A percentile compares a stretch with the other conserved stretches of the same genome.
Conservation (phyloP, 257 asterid species). For the Solanum dulcamara region DNA sequence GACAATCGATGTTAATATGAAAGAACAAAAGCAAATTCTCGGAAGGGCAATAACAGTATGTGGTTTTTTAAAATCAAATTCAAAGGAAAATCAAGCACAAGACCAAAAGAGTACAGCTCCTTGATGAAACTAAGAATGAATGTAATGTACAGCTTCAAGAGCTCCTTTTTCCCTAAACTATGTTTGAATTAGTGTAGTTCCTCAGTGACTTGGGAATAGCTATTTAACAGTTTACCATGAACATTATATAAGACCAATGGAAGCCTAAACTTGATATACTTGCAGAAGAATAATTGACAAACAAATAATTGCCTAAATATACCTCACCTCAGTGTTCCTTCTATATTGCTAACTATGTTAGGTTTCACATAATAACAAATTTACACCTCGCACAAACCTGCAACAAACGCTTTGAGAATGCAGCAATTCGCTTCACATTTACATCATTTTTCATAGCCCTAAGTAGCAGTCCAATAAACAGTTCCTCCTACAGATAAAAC, state of each 20-base stretch:
- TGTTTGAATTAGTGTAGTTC: background rate
- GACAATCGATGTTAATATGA: background rate
- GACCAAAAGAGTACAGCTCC: background rate
- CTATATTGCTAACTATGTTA: background rate
- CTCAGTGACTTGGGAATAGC: background rate
- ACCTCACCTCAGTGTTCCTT: background rate
- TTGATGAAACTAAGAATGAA: background rate
- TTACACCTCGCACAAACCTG: conserved; percentile 41
- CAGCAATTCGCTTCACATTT: conserved; percentile 76
- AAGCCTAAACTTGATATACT: background rate
- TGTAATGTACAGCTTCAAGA: background rate
- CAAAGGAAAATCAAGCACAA: background rate
- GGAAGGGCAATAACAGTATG: background rate
- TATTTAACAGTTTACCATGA: background rate
- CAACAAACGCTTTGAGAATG: conserved; percentile 82
- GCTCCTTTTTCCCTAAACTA: background rate
- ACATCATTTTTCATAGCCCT: conserved; percentile 95
- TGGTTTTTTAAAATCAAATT: background rate
- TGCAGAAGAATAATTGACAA: background rate
- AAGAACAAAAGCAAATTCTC: background rate
- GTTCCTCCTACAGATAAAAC: conserved; percentile 59
- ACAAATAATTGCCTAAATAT: background rate
- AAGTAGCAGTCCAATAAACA: conserved; percentile 69
- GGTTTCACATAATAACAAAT: background rate
- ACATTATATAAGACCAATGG: background rate